These are phyloP conservation scores for Scopulariopsis brevicaulis DNA, from an alignment of 2,329 filamentous ascomycete genomes.

Conservation along the genomic window DNA sequence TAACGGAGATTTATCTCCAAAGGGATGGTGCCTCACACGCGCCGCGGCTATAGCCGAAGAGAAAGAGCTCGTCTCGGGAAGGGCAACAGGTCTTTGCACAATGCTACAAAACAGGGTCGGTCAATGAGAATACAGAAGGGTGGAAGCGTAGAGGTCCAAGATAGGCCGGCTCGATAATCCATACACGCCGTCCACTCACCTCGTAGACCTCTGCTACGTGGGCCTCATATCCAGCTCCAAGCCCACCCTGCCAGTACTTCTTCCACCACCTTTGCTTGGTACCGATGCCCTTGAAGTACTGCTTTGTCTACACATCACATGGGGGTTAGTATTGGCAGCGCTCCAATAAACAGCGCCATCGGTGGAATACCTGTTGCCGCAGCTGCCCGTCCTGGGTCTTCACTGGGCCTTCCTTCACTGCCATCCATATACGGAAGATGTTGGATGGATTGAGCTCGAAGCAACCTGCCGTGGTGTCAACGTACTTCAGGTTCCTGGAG, in stretches of 20 bases:
- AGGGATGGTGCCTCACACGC: constrained; percentile 13
- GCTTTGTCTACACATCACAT: background rate
- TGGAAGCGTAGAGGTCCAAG: too few species aligned
- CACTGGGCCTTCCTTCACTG: background rate
- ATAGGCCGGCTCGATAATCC: too few species aligned
- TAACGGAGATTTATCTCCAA: too few species aligned
- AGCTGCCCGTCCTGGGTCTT: background rate
- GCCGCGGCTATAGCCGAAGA: constrained; percentile 26
- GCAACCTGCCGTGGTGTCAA: too few species aligned
- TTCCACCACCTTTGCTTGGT: constrained; percentile 9
- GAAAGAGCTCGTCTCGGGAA: constrained; percentile 22
- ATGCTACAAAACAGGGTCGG: constrained; percentile 1
- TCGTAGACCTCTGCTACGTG: constrained; percentile 12
- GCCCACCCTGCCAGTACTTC: constrained; percentile 10
- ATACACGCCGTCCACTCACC: constrained; percentile 5
- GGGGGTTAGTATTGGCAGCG: too few species aligned
- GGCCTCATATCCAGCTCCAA: constrained; percentile 8
- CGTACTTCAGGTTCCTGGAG: too few species aligned
- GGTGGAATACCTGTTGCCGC: background rate
- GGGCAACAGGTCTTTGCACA: constrained; percentile 4
- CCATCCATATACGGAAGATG: background rate
- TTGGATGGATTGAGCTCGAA: background rate
- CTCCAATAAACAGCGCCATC: too few species aligned
- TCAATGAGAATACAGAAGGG: too few species aligned
- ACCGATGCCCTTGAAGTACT: constrained; percentile 11